Base-by-base conservation (phyloP, 2,329 filamentous ascomycete genomes). In the Xylariaceae sp. region DNA sequence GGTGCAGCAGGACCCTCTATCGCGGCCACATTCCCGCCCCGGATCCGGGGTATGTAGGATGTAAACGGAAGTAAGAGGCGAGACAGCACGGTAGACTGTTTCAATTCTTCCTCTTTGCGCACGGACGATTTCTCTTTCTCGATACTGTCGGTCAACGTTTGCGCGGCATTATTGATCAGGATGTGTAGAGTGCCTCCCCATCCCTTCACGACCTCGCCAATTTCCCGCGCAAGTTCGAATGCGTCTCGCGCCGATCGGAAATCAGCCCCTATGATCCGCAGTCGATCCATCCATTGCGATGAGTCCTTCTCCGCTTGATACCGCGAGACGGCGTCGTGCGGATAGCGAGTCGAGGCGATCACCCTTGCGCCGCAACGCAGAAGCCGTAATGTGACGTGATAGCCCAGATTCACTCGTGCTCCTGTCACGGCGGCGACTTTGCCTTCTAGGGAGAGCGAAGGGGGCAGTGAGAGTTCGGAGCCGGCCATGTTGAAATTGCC, bases 161-260 rank as follows among this genome's bases (percentile, higher is more conserved):
- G 56, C 6, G 59, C 59, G 13, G 56, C 56, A 37, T 61, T 61
- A 30, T 61, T 61, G 50, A 61, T 51, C 18, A 61, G 37, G 35
- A 61, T 61, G n/a, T 61, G 53, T 35, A 58, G 44, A 10, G 17
- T 48, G 15, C 53, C 59, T 45, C 59, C 56, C 59, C 59, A 59
- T 39, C 37, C 35, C 30, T 54, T 7, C 5, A 58, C 59, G 10
- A 61, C n/a, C 1, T 8, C 10, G 23, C 56, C 49, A 11, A 61
- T 56, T 42, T 48, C 50, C 10, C 53, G 52, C 4, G 53, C 53
- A 3, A 61, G 56, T 18, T 61, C 42, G 45, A 61, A 61, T 6
- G 59, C 59, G 13, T 56, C 59, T 18, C 51, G 56, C 3, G 53
- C 56, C 11, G 56, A 37, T 15, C 59, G 53, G 23, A 61, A 61